Base-by-base conservation (phyloP, 148 eudicot genomes). In the Dysphania ambrosioides region DNA sequence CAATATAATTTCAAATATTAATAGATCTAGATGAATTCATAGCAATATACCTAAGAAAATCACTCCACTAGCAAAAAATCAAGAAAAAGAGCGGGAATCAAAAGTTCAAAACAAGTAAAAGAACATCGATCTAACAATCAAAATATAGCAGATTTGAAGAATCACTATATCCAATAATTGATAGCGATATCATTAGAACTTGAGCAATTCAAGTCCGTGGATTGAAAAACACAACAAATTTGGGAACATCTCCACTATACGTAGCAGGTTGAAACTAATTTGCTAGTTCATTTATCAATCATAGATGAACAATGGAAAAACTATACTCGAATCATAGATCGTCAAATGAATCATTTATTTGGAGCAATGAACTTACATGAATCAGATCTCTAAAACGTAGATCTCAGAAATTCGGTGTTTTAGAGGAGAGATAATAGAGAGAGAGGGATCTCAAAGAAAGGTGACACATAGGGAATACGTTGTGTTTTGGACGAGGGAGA, bases 401-500 rank as follows among this genome's bases (percentile, higher is more conserved):
- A 80, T 80, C 82, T 80, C 24, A 61, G n/a, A 69, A 11, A 6
- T n/a, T 23, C 30, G n/a, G 26, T 0, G 27, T 30, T 4, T 16
- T 16, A 6, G 51, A 38, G 9, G 8, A 31, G 70, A 71, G 62
- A 47, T 56, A 55, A 13, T 4, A 13, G 21, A 31, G 2, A 6
- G 32, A 24, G 1, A 4, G 1, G 38, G 76, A 9, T 0, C 42
- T 72, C 76, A 23, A 15, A 40, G 66, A 58, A n/a, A 56, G 70
- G 15, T 29, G 73, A 42, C 67, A 31, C 73, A 47, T 47, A 47
- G n/a, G 30, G 31, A 21, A 53, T 31, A 24, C 53, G 36, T 21
- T 66, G 47, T 35, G 29, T 66, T 55, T 32, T 55, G 55, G 66
- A n/a, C n/a, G n/a, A n/a, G n/a, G n/a, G n/a, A n/a, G n/a, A n/a